Evolutionary conservation across 202 grass and related monocot species (phyloP).

Genomic region (Saccharum hybrid): DNA sequence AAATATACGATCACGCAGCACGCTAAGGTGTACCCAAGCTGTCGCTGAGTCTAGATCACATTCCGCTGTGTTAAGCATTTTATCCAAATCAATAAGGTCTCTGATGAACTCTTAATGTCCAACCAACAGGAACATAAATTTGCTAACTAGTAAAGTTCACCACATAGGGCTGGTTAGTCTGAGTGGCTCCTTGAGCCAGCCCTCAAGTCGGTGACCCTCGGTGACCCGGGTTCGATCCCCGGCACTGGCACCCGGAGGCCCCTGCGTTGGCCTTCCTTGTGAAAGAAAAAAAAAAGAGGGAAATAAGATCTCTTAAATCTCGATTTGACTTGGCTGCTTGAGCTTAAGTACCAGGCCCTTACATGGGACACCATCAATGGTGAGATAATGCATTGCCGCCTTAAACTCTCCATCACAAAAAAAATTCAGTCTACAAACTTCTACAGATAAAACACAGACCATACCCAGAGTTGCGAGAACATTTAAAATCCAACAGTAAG

Average conservation of each 20-base stretch:
- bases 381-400: not conserved
- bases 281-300: not conserved
- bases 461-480: not conserved
- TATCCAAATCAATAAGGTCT: conserved; percentile 17
- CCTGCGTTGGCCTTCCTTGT: too few relatives aligned
- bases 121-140: conserved; percentile 14
- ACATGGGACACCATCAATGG: not conserved
- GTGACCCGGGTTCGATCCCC: too few relatives aligned
- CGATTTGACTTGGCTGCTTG: not conserved
- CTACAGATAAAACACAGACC: not conserved
- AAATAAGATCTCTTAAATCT: conserved; percentile 22
- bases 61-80: conserved; percentile 11
- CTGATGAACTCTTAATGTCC: conserved; percentile 2
- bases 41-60: not conserved
- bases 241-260: too few relatives aligned
- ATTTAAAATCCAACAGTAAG: not conserved
- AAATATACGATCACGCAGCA: conserved; percentile 29
- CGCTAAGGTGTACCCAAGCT: conserved; percentile 3
- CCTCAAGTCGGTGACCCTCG: too few relatives aligned
- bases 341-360: not conserved
- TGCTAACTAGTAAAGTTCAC: conserved; percentile 19
- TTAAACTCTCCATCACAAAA: conserved; percentile 12
- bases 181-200: too few relatives aligned
- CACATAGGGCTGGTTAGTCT: not conserved
- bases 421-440: not conserved